Evolutionary conservation across 202 grass and related monocot species (phyloP).

Genomic region (Eragrostis tef): DNA sequence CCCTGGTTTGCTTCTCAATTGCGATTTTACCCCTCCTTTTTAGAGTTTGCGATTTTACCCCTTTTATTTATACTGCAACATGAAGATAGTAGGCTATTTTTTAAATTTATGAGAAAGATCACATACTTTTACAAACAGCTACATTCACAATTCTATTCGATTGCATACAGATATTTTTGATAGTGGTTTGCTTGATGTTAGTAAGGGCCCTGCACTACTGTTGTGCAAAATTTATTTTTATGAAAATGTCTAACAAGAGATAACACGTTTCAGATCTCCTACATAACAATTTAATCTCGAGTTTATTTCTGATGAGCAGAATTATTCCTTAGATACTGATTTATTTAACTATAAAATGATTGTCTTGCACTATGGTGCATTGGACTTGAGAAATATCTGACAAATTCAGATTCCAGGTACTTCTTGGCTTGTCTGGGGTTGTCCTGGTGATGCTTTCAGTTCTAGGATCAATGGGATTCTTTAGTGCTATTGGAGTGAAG

Average conservation of each 20-base stretch:
- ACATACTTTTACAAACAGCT: not conserved
- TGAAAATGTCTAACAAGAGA: not conserved
- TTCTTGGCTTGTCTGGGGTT: slow-evolving; percentile 89
- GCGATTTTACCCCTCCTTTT: too few species aligned
- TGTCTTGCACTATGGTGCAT: slow-evolving; percentile 39
- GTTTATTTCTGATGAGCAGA: slow-evolving; percentile 26
- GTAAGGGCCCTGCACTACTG: not conserved
- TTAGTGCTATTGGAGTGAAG: slow-evolving; percentile 87
- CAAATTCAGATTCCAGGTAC: slow-evolving; percentile 66
- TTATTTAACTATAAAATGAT: slow-evolving; percentile 14
- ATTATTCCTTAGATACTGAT: slow-evolving; percentile 25
- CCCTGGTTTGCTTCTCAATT: too few species aligned
- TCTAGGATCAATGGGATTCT: slow-evolving; percentile 91
- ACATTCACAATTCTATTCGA: not conserved
- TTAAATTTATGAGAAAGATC: slow-evolving; percentile 16
- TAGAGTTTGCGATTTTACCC: too few species aligned
- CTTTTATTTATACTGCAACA: slow-evolving; percentile 8
- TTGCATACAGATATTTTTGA: not conserved
- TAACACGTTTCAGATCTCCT: slow-evolving; percentile 7
- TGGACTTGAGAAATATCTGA: slow-evolving; percentile 42
- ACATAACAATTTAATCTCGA: slow-evolving; percentile 16
- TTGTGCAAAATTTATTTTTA: not conserved
- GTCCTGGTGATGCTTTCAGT: slow-evolving; percentile 94
- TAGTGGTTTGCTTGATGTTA: slow-evolving; percentile 4
- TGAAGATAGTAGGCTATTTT: not conserved